Conservation (phyloP, 1,139 yeast genomes). For the Diutina rugosa region DNA sequence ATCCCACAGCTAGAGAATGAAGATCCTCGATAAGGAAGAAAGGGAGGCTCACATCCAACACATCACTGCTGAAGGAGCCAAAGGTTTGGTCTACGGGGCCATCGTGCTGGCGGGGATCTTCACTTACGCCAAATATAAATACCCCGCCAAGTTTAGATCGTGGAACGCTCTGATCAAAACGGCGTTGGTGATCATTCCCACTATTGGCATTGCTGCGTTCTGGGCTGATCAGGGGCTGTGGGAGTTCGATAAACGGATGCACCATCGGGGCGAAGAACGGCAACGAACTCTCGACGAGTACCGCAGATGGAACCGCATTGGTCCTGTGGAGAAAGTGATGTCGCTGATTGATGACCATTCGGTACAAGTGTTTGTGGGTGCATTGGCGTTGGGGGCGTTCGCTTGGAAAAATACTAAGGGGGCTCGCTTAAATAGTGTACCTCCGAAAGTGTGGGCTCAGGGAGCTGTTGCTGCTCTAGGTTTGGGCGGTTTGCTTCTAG, state of each 20-base stretch:
- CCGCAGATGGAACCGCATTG: slow-evolving; percentile 11
- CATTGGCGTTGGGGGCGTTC: slow-evolving; percentile 6
- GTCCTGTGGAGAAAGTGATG: slow-evolving; percentile 8
- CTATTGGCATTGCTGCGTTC: slow-evolving; percentile 25
- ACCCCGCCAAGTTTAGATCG: slow-evolving; percentile 19
- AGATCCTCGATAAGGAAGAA: slow-evolving; percentile 26
- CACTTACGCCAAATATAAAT: slow-evolving; percentile 20
- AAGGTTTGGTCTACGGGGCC: slow-evolving; percentile 29
- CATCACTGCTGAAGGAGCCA: slow-evolving; percentile 23
- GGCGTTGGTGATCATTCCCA: slow-evolving; percentile 27
- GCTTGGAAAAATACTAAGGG: background rate
- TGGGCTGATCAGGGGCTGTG: slow-evolving; percentile 39
- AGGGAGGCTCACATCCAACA: slow-evolving; percentile 28
- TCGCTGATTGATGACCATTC: slow-evolving; percentile 6
- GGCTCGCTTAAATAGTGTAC: background rate
- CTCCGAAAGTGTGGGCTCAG: background rate
- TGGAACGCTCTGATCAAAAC: slow-evolving; percentile 30
- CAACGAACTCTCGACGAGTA: slow-evolving; percentile 12
- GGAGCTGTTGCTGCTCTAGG: background rate
- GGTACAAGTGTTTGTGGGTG: slow-evolving; percentile 7
- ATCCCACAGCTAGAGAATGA: slow-evolving; percentile 14
- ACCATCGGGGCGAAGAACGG: slow-evolving; percentile 19
- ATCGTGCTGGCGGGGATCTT: slow-evolving; percentile 20
- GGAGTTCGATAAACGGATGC: slow-evolving; percentile 29
- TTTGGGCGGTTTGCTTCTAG: background rate